Evolutionary conservation across 2,329 filamentous ascomycete genomes (phyloP), one percentile per base, ranked within the genome.

Genomic region (Cercospora citrullina): DNA sequence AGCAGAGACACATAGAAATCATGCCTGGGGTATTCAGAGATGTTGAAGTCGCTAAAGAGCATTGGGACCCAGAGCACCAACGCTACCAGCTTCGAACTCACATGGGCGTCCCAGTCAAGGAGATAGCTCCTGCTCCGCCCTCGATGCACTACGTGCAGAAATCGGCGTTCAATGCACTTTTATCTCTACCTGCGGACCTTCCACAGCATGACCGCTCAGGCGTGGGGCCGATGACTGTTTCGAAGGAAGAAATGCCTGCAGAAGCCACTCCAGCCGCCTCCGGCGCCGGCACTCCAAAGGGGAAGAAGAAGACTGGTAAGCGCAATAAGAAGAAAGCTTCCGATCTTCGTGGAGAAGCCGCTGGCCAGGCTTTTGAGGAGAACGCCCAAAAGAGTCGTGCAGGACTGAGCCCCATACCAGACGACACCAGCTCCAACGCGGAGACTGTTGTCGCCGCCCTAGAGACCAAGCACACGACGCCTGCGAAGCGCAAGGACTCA

Each of bases 251-350:
- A 14, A 28, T 33, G 5, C 70, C 69, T 36, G 60, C 64, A 14
- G 66, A 72, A 28, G 66, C 68, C 2, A 71, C 72, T 4, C 67
- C 71, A 5, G 71, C 65, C 5, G 63, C 64, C 23, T 75, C 74
- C 26, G 67, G 61, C 18, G 31, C 68, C 14, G 69, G 60, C 18
- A 71, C 73, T 10, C 72, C 72, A 2, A 73, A 72, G 63, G 66
- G 62, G 26, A 69, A 68, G 55, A 65, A 65, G 55, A 68, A 68
- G 36, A 63, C 62, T 31, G 48, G 58, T 21, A 64, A 63, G 36
- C 68, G 67, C 45, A 67, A 65, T 18, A 70, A 64, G 42, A 72
- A 70, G 62, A 69, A 69, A 63, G 63, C 66, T 36, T 39, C 59
- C 53, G 60, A 26, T 14, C 45, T 57, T 58, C 57, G 60, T 39